A percentile compares a stretch with the other conserved stretches of the same genome.
Conservation (phyloP, 176 grass and related monocot species). For the Avena eriantha region DNA sequence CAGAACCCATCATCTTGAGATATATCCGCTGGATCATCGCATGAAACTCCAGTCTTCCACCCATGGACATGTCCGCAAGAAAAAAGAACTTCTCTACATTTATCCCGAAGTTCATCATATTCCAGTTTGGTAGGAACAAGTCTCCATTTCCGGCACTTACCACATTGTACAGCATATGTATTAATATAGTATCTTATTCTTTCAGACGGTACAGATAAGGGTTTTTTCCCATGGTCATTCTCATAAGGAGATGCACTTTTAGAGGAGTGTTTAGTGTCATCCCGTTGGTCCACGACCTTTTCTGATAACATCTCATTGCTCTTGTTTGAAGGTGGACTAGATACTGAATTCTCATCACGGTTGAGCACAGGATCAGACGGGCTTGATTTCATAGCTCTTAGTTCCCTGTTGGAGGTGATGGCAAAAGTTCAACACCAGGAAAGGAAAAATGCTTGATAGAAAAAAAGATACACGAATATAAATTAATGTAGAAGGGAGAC, state of each 20-base stretch:
- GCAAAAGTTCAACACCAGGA: background rate
- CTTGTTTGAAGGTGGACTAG: background rate
- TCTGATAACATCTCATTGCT: background rate
- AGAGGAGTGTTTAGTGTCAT: slow-evolving; percentile 8
- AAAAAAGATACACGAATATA: background rate
- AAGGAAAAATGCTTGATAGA: background rate
- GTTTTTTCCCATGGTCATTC: background rate
- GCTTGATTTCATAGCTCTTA: slow-evolving; percentile 13
- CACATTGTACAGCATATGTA: slow-evolving; percentile 65
- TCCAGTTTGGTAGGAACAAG: slow-evolving; percentile 67
- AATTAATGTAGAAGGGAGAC: background rate
- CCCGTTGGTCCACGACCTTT: slow-evolving; percentile 22
- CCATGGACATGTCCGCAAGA: slow-evolving; percentile 56
- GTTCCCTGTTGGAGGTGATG: slow-evolving; percentile 32
- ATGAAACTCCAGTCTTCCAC: slow-evolving; percentile 63
- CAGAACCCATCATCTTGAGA: slow-evolving; percentile 65
- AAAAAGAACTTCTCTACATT: slow-evolving; percentile 46
- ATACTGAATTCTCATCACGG: background rate
- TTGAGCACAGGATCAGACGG: background rate
- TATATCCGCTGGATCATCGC: slow-evolving; percentile 59
- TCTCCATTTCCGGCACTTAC: slow-evolving; percentile 66
- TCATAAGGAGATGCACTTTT: background rate
- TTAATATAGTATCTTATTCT: slow-evolving; percentile 42
- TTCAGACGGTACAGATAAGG: background rate
- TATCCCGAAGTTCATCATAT: slow-evolving; percentile 75